Evolutionary conservation across 768 basidiomycete species (phyloP).

Genomic region (Plicaturopsis crispa): DNA sequence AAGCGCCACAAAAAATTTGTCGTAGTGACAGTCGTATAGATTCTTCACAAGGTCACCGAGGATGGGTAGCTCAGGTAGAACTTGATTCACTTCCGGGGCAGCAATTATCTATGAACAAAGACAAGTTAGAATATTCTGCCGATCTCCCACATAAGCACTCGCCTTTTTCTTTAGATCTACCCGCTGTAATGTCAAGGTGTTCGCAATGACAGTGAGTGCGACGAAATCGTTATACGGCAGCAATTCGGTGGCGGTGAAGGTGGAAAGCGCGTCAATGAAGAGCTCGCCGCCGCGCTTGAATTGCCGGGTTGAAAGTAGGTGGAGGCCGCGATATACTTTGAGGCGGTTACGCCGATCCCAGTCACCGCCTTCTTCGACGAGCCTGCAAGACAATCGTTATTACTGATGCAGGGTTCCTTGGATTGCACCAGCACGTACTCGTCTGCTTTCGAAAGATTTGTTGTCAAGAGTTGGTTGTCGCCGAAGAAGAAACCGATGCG

Average conservation of each 20-base stretch:
- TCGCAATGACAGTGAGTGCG: conserved; percentile 73
- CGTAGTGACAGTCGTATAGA: conserved; percentile 90
- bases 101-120: conserved; percentile 53
- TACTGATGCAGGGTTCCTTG: not conserved
- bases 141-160: conserved; percentile 2
- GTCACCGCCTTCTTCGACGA: conserved; percentile 94
- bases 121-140: conserved; percentile 5
- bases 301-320: conserved; percentile 81
- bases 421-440: conserved; percentile 40
- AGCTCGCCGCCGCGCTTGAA: conserved; percentile 84
- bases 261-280: conserved; percentile 85
- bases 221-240: conserved; percentile 89
- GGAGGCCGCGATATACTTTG: conserved; percentile 90
- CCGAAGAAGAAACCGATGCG: conserved; percentile 88
- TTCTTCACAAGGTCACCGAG: conserved; percentile 80
- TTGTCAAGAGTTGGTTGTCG: conserved; percentile 64
- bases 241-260: conserved; percentile 90
- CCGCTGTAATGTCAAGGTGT: conserved; percentile 65
- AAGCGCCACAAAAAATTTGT: conserved; percentile 87
- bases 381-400: conserved; percentile 30
- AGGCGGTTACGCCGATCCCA: conserved; percentile 96
- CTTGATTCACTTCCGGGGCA: conserved; percentile 83
- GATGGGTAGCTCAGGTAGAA: conserved; percentile 74
- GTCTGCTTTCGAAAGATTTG: conserved; percentile 73
- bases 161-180: conserved; percentile 93